These are phyloP conservation scores for Irpex lacteus DNA, from an alignment of 1,284 basidiomycete species.

Conservation along the genomic window DNA sequence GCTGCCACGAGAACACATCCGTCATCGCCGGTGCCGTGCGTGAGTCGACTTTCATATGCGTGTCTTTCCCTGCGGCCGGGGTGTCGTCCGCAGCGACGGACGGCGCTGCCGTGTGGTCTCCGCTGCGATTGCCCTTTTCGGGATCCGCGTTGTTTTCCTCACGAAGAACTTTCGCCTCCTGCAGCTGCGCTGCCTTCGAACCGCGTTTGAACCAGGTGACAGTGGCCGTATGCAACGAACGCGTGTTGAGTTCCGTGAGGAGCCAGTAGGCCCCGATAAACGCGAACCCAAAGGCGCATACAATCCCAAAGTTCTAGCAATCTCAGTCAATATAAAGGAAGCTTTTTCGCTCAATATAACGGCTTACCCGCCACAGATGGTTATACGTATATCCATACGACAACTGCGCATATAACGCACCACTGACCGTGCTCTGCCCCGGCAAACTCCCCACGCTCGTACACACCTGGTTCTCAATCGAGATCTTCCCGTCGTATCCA, in stretches of 20 bases:
- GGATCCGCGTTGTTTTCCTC: slow-evolving; percentile 11
- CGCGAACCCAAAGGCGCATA: slow-evolving; percentile 48
- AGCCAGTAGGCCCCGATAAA: slow-evolving; percentile 47
- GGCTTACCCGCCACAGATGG: slow-evolving; percentile 67
- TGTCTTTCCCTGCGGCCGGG: not conserved
- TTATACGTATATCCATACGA: slow-evolving; percentile 61
- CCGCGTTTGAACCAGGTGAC: slow-evolving; percentile 44
- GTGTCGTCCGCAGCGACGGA: not conserved
- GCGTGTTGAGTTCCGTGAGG: slow-evolving; percentile 48
- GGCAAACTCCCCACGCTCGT: slow-evolving; percentile 51
- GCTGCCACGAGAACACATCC: slow-evolving; percentile 63
- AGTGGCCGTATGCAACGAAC: slow-evolving; percentile 28
- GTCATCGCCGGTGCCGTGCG: slow-evolving; percentile 24
- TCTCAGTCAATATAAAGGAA: slow-evolving; percentile 8
- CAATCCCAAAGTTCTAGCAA: slow-evolving; percentile 51
- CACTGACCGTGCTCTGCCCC: slow-evolving; percentile 45
- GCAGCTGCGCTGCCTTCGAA: slow-evolving; percentile 16
- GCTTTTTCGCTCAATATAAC: not conserved
- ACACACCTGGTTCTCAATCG: slow-evolving; percentile 58
- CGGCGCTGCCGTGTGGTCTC: not conserved
- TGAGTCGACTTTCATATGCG: slow-evolving; percentile 2
- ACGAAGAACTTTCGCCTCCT: not conserved
- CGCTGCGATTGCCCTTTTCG: slow-evolving; percentile 15
- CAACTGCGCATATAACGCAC: slow-evolving; percentile 50
- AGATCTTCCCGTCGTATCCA: slow-evolving; percentile 44